Base-by-base conservation (phyloP, 331 rosid species). In the Dryas integrifolia region DNA sequence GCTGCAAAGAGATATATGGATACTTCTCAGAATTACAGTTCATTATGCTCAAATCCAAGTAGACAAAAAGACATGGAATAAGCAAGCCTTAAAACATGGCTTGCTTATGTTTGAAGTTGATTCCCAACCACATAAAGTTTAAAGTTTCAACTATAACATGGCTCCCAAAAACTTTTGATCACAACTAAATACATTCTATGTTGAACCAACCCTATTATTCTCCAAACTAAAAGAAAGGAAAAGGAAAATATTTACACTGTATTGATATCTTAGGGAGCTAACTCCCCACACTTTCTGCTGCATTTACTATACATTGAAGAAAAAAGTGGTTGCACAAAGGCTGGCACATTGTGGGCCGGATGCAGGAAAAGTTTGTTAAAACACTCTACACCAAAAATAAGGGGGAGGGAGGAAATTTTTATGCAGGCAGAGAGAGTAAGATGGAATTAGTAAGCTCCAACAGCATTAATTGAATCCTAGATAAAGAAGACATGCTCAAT, bases 1-100 rank as follows among this genome's bases (percentile, higher is more conserved):
- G 85, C 95, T 94, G 91, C 82, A 76, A 60, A 68, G 69, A 45
- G 45, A 79, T 61, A 35, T 55, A 74, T 4, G 11, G 26, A 59
- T 67, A 83, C 56, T 24, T 67, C 30, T 56, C 18, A 13, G 26
- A 58, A 58, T 40, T 58, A 48, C 9, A 12, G 55, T 39, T 39
- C 39, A 58, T 43, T 6, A 45, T 14, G 58, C 30, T 16, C 62
- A n/a, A 15, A 44, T 39, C 7, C 48, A 61, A 1, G 13, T 15
- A 40, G 12, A 35, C n/a, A 40, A 10, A 6, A 9, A 2, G 60
- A 16, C 50, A 49, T 13, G 55, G 4, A 12, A 43, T 10, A 13
- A 21, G n/a, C 1, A 52, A 4, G 44, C 40, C 53, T 38, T 18
- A 41, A 40, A 60, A 18, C 21, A 18, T 18, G 24, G 24, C 24